Conservation (phyloP, 768 basidiomycete genomes). For the Leccinum barrowsii region DNA sequence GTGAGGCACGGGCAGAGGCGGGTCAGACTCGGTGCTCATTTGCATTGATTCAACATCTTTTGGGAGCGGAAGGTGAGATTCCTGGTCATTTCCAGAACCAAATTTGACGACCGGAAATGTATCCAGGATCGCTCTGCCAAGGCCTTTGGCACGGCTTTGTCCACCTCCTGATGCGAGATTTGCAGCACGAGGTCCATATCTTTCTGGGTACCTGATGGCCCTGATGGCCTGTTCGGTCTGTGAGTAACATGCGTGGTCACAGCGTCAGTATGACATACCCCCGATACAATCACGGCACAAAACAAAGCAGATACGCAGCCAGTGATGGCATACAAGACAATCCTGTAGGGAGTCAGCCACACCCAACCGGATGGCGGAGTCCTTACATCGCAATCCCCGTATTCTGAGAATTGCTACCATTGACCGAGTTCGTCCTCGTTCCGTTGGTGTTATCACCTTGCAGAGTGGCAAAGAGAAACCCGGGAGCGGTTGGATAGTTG, state of each 20-base stretch:
- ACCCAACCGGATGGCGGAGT: conserved; percentile 1
- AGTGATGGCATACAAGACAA: conserved; percentile 82
- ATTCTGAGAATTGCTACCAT: conserved; percentile 25
- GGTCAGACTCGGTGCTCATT: neutral
- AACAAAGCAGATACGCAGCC: conserved; percentile 86
- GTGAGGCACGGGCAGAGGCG: neutral
- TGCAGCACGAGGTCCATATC: conserved; percentile 74
- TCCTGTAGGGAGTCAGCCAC: conserved; percentile 39
- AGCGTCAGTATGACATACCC: conserved; percentile 45
- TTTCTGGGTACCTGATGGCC: conserved; percentile 86
- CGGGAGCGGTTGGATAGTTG: conserved; percentile 44
- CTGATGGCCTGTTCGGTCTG: conserved; percentile 57
- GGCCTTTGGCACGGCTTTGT: conserved; percentile 75
- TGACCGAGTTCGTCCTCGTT: conserved; percentile 14
- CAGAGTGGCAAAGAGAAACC: conserved; percentile 71
- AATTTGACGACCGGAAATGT: conserved; percentile 96
- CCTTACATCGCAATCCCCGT: conserved; percentile 77
- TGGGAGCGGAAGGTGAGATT: conserved; percentile 5
- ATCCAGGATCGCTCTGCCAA: conserved; percentile 90
- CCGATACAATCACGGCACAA: conserved; percentile 79
- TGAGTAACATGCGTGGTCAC: neutral
- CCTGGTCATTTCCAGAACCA: conserved; percentile 32
- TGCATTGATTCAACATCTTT: conserved; percentile 34
- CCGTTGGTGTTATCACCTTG: conserved; percentile 47
- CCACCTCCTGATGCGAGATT: conserved; percentile 30